Evolutionary conservation across 78 protist genomes (phyloP).

Genomic region (Fonticula alba): DNA sequence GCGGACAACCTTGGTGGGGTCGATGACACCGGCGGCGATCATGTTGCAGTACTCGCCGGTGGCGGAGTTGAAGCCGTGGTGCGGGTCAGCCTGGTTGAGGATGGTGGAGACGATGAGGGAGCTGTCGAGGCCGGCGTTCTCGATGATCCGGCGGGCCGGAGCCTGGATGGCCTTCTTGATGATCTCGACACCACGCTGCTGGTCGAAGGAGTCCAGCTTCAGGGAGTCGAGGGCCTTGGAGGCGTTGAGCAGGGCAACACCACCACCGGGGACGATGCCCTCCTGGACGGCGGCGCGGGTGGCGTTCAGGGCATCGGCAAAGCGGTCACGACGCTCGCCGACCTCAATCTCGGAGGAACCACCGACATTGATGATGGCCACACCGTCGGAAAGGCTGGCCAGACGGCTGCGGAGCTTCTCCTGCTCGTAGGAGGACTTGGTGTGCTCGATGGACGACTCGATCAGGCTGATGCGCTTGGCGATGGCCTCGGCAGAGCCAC

Average conservation of each 20-base stretch:
- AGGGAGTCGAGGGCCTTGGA: conserved; percentile 28
- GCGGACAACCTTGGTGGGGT: conserved; percentile 95
- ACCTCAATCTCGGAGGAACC: conserved; percentile 97
- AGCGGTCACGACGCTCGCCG: conserved; percentile 93
- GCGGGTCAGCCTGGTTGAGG: conserved; percentile 29
- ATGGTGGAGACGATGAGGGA: conserved; percentile 82
- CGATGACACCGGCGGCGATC: conserved; percentile 87
- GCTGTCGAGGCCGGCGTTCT: conserved; percentile 91
- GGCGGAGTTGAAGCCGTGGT: conserved; percentile 73
- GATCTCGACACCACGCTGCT: conserved; percentile 69
- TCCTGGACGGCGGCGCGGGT: conserved; percentile 96
- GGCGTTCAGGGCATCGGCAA: conserved; percentile 94
- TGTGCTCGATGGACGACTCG: conserved; percentile 39
- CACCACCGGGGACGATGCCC: conserved; percentile 97
- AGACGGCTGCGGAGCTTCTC: conserved; percentile 72
- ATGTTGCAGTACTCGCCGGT: conserved; percentile 68
- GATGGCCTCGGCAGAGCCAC: conserved; percentile 58
- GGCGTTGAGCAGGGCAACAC: conserved; percentile 70
- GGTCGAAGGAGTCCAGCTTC: conserved; percentile 56
- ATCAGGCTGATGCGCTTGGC: conserved; percentile 69
- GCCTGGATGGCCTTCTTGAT: conserved; percentile 25
- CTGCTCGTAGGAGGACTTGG: conserved; percentile 60
- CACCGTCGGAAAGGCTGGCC: conserved; percentile 92
- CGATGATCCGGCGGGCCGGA: conserved; percentile 39
- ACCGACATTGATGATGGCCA: conserved; percentile 92